These are phyloP conservation scores for Blastomyces emzantsi DNA, from an alignment of 2,329 filamentous ascomycete species.

Conservation along the genomic window DNA sequence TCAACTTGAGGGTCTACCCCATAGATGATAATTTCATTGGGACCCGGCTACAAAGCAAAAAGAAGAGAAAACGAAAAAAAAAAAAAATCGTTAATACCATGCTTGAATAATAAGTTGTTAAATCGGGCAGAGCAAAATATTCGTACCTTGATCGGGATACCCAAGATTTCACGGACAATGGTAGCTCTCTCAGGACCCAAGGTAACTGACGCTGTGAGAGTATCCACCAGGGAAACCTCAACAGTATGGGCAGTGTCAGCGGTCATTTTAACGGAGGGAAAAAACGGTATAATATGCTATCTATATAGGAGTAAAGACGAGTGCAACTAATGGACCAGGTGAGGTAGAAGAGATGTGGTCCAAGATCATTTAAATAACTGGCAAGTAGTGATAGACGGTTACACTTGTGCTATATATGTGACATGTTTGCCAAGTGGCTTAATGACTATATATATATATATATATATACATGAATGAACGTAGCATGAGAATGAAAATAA, in stretches of 20 bases:
- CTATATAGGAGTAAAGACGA: not conserved
- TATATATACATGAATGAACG: not conserved
- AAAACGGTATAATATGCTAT: not conserved
- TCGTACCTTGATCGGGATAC: constrained; percentile 42
- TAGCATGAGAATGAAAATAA: not conserved
- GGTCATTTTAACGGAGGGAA: constrained; percentile 10
- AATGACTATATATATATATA: not conserved
- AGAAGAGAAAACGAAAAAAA: no score
- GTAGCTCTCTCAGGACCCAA: constrained; percentile 55
- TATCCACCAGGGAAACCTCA: constrained; percentile 44
- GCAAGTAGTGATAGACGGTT: not conserved
- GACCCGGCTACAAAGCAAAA: constrained; percentile 36
- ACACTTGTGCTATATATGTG: not conserved
- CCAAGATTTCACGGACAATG: constrained; percentile 50
- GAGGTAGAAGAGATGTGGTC: not conserved
- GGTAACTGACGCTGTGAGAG: constrained; percentile 53
- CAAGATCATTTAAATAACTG: not conserved
- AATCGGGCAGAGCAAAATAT: not conserved
- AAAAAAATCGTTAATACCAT: constrained; percentile 3
- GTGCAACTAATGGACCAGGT: not conserved
- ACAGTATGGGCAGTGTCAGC: constrained; percentile 14
- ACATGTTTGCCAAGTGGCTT: not conserved
- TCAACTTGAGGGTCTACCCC: constrained; percentile 48
- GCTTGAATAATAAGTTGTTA: not conserved
- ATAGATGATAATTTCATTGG: constrained; percentile 49